Conservation (phyloP, 2,329 filamentous ascomycete species). For the Bipolaris bicolor region DNA sequence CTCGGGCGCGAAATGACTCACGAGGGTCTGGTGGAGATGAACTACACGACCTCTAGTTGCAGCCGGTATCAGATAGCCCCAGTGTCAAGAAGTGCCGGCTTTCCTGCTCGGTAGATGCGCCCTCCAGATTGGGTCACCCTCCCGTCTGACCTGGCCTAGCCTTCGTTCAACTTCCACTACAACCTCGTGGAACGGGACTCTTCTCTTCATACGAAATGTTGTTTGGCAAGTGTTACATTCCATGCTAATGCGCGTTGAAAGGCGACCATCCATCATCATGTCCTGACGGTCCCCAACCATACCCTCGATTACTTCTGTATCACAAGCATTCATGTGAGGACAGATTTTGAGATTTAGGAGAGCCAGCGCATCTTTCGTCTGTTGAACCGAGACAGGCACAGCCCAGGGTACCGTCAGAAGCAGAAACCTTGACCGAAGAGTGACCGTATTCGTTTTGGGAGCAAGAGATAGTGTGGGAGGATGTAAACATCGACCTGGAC, state of each 20-base stretch:
- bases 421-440: background rate
- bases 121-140: conserved; percentile 2
- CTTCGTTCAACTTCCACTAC: conserved; percentile 1
- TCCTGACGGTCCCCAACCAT: background rate
- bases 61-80: background rate
- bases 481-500: background rate
- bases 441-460: background rate
- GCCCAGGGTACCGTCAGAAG: background rate
- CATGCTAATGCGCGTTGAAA: background rate
- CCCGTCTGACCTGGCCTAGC: background rate
- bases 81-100: background rate
- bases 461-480: background rate
- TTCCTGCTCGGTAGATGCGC: background rate
- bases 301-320: background rate
- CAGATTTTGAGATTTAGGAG: background rate
- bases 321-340: background rate
- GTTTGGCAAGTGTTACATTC: background rate
- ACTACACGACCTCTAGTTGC: background rate
- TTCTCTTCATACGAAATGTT: background rate
- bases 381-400: background rate
- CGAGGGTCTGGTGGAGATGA: too few relatives aligned
- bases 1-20: background rate
- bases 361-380: background rate
- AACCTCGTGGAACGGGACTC: background rate
- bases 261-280: background rate